Conservation (phyloP, 495 filamentous ascomycete genomes). For the Tetracladium setigerum region DNA sequence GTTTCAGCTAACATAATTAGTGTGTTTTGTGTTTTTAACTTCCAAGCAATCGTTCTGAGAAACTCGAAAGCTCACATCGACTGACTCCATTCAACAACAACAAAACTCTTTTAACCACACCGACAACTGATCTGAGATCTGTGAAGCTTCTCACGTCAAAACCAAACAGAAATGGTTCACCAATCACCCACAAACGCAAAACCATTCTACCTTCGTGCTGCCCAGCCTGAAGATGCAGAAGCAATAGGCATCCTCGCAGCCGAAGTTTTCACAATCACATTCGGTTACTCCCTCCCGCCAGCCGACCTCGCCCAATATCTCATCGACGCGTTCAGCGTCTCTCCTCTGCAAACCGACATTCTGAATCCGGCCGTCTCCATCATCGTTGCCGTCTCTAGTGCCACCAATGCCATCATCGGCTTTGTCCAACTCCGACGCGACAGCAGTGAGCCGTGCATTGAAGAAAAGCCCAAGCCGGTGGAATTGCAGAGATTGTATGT, state of each 20-base stretch:
- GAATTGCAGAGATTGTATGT: slow-evolving; percentile 36
- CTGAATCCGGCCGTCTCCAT: slow-evolving; percentile 16
- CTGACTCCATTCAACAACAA: too few relatives aligned
- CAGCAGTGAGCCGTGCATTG: slow-evolving; percentile 25
- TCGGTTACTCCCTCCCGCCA: slow-evolving; percentile 27
- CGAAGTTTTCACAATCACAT: slow-evolving; percentile 26
- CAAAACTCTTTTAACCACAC: too few relatives aligned
- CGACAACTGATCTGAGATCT: too few relatives aligned
- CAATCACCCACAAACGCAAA: not conserved
- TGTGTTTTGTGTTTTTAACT: too few relatives aligned
- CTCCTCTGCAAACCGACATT: slow-evolving; percentile 22
- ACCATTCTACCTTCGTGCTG: slow-evolving; percentile 18
- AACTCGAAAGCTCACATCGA: too few relatives aligned
- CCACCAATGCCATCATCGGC: slow-evolving; percentile 21
- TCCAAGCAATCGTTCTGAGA: too few relatives aligned
- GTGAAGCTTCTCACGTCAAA: too few relatives aligned
- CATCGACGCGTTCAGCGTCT: slow-evolving; percentile 18
- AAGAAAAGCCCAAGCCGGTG: slow-evolving; percentile 13
- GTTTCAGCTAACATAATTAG: too few relatives aligned
- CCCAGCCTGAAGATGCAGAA: slow-evolving; percentile 23
- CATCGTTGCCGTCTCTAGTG: slow-evolving; percentile 22
- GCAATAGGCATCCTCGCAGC: slow-evolving; percentile 28
- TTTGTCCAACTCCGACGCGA: slow-evolving; percentile 29
- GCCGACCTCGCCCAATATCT: slow-evolving; percentile 29
- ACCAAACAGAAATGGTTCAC: too few relatives aligned